These are phyloP conservation scores for Pseudogymnoascus sp. DNA, from an alignment of 2,329 filamentous ascomycete genomes.

Conservation along the genomic window DNA sequence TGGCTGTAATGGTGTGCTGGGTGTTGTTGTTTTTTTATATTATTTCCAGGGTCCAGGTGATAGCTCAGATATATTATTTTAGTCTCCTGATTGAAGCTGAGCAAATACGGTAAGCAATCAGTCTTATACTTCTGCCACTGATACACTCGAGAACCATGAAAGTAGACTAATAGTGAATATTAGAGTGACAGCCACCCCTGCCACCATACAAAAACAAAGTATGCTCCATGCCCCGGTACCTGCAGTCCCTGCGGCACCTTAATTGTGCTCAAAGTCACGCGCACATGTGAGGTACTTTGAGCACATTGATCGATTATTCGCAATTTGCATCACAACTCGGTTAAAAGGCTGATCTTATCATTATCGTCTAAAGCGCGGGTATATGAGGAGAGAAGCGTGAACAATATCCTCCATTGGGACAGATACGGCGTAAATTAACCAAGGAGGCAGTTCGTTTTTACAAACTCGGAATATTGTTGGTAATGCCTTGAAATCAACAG, in stretches of 20 bases:
- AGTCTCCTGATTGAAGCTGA: not conserved
- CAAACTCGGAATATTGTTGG: not conserved
- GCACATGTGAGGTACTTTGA: constrained; percentile 3
- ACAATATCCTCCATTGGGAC: not conserved
- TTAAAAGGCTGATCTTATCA: not conserved
- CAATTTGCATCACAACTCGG: not conserved
- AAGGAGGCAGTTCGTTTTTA: not conserved
- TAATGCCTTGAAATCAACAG: not conserved
- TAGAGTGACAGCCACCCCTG: not conserved
- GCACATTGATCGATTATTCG: constrained; percentile 7
- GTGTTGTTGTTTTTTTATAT: not conserved
- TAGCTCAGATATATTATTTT: not conserved
- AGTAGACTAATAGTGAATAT: not conserved
- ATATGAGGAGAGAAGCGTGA: not conserved
- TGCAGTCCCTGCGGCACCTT: not conserved
- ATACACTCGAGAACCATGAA: not conserved
- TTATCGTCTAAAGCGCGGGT: not conserved
- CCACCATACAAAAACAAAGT: not conserved
- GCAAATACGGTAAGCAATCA: not conserved
- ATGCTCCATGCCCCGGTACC: not conserved
- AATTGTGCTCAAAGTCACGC: constrained; percentile 9
- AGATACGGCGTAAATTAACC: not conserved
- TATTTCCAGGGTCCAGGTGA: not conserved
- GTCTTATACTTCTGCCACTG: not conserved
- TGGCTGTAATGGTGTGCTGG: not conserved